A percentile compares a stretch with the other conserved stretches of the same genome.
Conservation (phyloP, 2,329 filamentous ascomycete genomes). For the Ceratocystis cacaofunesta region DNA sequence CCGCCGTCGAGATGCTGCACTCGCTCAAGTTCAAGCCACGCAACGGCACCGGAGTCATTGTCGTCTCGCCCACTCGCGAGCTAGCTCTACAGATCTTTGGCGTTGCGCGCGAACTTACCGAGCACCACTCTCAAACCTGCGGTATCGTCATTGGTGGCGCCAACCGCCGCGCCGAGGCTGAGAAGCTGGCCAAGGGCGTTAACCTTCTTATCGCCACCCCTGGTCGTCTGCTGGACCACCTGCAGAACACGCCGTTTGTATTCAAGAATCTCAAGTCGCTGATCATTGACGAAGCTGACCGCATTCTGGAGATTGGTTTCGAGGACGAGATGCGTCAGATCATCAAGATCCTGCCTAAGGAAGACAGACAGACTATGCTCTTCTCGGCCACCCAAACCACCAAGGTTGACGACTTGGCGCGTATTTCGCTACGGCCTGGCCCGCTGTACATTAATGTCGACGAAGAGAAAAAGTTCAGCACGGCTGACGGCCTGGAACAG, state of each 20-base stretch:
- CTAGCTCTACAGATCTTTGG: slow-evolving; percentile 92
- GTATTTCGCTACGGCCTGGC: slow-evolving; percentile 80
- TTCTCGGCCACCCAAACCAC: slow-evolving; percentile 98
- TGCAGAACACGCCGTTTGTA: slow-evolving; percentile 81
- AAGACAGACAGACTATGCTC: slow-evolving; percentile 88
- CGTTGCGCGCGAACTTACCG: slow-evolving; percentile 84
- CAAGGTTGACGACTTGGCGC: slow-evolving; percentile 90
- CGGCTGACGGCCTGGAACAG: slow-evolving; percentile 86
- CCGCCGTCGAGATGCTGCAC: slow-evolving; percentile 82
- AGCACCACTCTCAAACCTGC: slow-evolving; percentile 82
- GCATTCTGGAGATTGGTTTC: slow-evolving; percentile 93
- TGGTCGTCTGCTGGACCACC: slow-evolving; percentile 79
- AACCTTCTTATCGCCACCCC: slow-evolving; percentile 92
- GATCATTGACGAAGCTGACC: slow-evolving; percentile 91
- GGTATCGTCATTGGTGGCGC: slow-evolving; percentile 94
- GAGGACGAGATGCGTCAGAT: slow-evolving; percentile 98
- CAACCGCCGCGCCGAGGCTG: slow-evolving; percentile 76
- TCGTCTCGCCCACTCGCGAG: slow-evolving; percentile 87
- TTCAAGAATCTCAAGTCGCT: slow-evolving; percentile 89
- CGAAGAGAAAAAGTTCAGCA: slow-evolving; percentile 74
- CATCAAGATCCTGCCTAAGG: slow-evolving; percentile 78
- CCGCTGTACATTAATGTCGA: slow-evolving; percentile 97
- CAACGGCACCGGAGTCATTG: slow-evolving; percentile 82
- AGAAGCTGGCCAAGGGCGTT: slow-evolving; percentile 87
- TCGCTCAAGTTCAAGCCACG: slow-evolving; percentile 86